phyloP scores from a whole-genome alignment of 306 rosid genomes.

The Trichosanthes truncata region DNA sequence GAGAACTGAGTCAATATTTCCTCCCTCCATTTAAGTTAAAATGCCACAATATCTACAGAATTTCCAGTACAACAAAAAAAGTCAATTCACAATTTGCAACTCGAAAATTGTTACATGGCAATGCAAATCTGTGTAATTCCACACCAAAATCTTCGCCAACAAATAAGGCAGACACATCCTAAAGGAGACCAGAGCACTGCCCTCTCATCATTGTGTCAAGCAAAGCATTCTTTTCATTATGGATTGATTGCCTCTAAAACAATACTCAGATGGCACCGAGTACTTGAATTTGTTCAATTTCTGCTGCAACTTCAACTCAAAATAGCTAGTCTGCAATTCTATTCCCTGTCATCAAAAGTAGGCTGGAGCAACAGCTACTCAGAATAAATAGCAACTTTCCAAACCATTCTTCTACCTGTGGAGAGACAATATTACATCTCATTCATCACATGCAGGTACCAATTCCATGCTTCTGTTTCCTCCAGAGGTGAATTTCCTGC shows the following conservation, averaged over 20 bases:
- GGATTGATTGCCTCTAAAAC: neutral
- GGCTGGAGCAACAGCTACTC: neutral
- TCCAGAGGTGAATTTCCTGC: neutral
- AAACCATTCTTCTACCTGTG: neutral
- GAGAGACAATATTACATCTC: neutral
- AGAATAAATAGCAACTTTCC: neutral
- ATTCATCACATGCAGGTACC: neutral
- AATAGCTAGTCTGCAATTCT: neutral
- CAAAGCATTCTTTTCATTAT: neutral
- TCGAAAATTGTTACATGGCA: neutral
- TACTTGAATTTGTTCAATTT: neutral
- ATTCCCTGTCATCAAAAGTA: neutral
- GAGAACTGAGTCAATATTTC: neutral
- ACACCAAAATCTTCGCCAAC: neutral
- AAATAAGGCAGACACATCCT: neutral
- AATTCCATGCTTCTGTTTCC: neutral
- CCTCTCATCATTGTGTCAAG: neutral
- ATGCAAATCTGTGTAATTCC: neutral
- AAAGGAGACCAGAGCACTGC: neutral
- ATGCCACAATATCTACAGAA: neutral
- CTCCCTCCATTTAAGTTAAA: neutral
- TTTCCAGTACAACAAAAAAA: neutral
- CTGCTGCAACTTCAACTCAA: neutral
- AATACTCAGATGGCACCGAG: neutral
- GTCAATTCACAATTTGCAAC: neutral